Base-by-base conservation (phyloP, 2,329 filamentous ascomycete genomes). In the Colletotrichum echinochloae region DNA sequence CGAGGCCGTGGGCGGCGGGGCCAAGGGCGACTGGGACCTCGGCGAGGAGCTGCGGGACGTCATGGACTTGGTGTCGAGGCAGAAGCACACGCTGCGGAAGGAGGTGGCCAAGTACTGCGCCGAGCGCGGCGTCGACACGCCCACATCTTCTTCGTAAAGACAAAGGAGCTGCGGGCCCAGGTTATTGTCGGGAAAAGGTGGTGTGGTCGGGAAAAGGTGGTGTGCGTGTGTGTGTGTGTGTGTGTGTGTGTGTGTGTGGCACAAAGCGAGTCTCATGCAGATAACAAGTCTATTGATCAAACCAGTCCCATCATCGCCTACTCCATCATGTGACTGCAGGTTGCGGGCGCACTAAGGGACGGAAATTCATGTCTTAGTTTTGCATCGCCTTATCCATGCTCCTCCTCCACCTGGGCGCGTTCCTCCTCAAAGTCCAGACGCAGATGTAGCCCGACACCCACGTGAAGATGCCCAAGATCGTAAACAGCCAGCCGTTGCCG, bases 401-500 rank as follows among this genome's bases (percentile, higher is more conserved):
- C 60, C 81, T 81, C 75, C 92, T 86, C 92, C 92, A 94, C 74
- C 82, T 83, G 23, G 85, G 82, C 0, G 89, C 89, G 75, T 87
- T 91, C 72, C 82, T 86, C 75, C 84, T 84, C 81, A 95, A 86
- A 0, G 87, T 79, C 80, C 86, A 89, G 28, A 95, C 87, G 20
- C 88, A 85, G 7, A 80, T 76, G 55, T 86, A 87, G 7, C 89
- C 88, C 72, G 86, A 87, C 0, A 88, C 76, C 76, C 92, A 83
- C 30, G 87, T 84, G 62, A 91, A 80, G 49, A 89, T 70, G 16
- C 81, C 83, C 2, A 86, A 46, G 2, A 74, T 87, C 0, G 92
- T 94, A 73, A 94, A 92, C 0, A 95, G 80, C 91, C 92, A 94
- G 1, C 93, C 93, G 72, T 91, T 88, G 2, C 93, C 92, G 71